These are phyloP conservation scores for Didymosphaeria variabile DNA, from an alignment of 2,329 filamentous ascomycete species.

Conservation along the genomic window DNA sequence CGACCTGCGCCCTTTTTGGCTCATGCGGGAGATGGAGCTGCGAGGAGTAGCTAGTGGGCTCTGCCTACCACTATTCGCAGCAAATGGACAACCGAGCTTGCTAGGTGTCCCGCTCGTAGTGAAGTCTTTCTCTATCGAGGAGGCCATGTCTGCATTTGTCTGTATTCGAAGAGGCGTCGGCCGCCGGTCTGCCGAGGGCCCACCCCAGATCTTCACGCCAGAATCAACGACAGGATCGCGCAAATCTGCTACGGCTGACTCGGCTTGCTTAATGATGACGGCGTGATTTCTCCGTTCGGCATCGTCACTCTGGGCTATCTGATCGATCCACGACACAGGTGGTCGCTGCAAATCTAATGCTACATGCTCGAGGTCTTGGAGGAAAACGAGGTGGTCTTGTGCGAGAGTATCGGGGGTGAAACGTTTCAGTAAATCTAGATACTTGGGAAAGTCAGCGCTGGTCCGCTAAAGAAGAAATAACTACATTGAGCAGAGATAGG, in stretches of 20 bases:
- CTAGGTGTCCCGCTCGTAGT: slow-evolving; percentile 85
- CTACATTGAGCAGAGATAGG: not conserved
- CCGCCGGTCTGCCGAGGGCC: slow-evolving; percentile 43
- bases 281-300: slow-evolving; percentile 44
- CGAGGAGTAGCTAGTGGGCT: slow-evolving; percentile 54
- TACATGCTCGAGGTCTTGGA: slow-evolving; percentile 50
- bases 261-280: slow-evolving; percentile 46
- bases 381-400: slow-evolving; percentile 51
- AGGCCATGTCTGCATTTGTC: slow-evolving; percentile 48
- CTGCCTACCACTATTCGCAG: slow-evolving; percentile 57
- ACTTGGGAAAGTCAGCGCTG: slow-evolving; percentile 30
- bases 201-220: slow-evolving; percentile 54
- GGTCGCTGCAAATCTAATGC: slow-evolving; percentile 38
- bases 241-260: slow-evolving; percentile 42
- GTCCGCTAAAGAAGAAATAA: not conserved
- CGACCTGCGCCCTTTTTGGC: slow-evolving; percentile 47
- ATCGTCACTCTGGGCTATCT: slow-evolving; percentile 46
- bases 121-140: slow-evolving; percentile 82
- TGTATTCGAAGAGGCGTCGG: slow-evolving; percentile 33
- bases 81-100: slow-evolving; percentile 83
- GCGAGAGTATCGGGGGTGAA: slow-evolving; percentile 50
- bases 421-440: slow-evolving; percentile 51
- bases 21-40: slow-evolving; percentile 51
- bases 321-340: slow-evolving; percentile 45
- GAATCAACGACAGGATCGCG: slow-evolving; percentile 31